Conservation (phyloP, 306 rosid genomes). For the Sophora flavescens region DNA sequence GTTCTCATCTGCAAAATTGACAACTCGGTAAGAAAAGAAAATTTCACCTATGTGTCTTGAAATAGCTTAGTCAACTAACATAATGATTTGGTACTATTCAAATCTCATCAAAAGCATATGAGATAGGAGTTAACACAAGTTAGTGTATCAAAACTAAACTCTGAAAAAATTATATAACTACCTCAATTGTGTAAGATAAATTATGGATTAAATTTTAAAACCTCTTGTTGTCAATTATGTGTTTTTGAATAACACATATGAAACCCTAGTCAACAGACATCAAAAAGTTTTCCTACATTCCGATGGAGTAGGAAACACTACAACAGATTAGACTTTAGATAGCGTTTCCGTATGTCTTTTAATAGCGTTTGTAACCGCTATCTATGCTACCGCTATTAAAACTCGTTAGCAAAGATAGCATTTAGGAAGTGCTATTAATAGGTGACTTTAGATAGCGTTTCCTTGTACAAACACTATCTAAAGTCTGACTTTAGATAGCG, state of each 20-base stretch:
- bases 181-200: not conserved
- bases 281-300: conserved; percentile 26
- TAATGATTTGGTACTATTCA: not conserved
- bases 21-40: too few relatives aligned
- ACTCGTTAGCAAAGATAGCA: too few relatives aligned
- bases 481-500: too few relatives aligned
- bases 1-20: not conserved
- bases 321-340: too few relatives aligned
- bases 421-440: too few relatives aligned
- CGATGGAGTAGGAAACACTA: conserved; percentile 40
- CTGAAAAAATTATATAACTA: not conserved
- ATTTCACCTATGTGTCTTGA: not conserved
- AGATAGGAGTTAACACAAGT: not conserved
- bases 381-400: too few relatives aligned
- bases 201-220: not conserved
- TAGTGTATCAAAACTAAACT: not conserved
- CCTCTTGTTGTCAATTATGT: not conserved
- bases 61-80: not conserved
- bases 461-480: too few relatives aligned
- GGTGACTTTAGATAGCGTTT: too few relatives aligned
- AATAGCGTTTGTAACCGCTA: too few relatives aligned
- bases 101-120: not conserved
- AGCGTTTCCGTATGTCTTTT: too few relatives aligned
- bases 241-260: not conserved
- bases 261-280: conserved; percentile 35